Evolutionary conservation across 352 stramenopile genomes (phyloP).

Genomic region (Phytophthora sp.): DNA sequence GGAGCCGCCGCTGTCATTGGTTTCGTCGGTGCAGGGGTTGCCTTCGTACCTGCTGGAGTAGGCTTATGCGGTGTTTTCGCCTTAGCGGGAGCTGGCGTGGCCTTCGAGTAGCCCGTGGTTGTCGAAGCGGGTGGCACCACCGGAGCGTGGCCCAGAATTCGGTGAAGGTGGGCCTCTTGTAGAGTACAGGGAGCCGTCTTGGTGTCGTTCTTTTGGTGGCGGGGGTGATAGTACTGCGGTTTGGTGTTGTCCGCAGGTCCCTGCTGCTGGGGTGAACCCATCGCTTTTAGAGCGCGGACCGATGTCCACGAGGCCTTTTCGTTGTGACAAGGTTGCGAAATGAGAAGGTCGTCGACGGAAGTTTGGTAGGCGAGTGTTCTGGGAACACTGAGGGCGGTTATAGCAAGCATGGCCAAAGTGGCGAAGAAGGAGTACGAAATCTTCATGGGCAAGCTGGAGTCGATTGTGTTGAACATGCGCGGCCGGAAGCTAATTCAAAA

Average conservation of each 20-base stretch:
- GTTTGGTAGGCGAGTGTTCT: conserved; percentile 6
- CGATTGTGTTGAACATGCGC: neutral
- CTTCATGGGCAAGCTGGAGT: neutral
- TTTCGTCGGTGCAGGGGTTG: neutral
- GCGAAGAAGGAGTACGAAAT: conserved; percentile 8
- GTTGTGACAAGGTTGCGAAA: conserved; percentile 1
- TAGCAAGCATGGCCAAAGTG: conserved; percentile 6
- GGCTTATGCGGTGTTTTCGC: neutral
- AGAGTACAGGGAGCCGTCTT: conserved; percentile 6
- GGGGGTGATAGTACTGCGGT: neutral
- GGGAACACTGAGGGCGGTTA: conserved; percentile 4
- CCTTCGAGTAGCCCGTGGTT: conserved; percentile 1
- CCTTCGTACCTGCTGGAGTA: conserved; percentile 9
- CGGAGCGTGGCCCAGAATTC: conserved; percentile 15
- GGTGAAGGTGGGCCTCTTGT: neutral
- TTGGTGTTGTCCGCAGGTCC: conserved; percentile 5
- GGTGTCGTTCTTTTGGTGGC: neutral
- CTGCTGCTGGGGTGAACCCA: conserved; percentile 9
- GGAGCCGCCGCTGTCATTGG: neutral
- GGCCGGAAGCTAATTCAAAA: neutral
- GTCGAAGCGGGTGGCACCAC: conserved; percentile 14
- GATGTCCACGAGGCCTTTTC: conserved; percentile 7
- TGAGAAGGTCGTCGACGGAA: neutral
- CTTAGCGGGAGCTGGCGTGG: conserved; percentile 19
- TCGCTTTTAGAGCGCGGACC: conserved; percentile 16